Evolutionary conservation across 2,329 filamentous ascomycete species (phyloP), one percentile per base, ranked within the genome.

Genomic region (Fusarium sp.): DNA sequence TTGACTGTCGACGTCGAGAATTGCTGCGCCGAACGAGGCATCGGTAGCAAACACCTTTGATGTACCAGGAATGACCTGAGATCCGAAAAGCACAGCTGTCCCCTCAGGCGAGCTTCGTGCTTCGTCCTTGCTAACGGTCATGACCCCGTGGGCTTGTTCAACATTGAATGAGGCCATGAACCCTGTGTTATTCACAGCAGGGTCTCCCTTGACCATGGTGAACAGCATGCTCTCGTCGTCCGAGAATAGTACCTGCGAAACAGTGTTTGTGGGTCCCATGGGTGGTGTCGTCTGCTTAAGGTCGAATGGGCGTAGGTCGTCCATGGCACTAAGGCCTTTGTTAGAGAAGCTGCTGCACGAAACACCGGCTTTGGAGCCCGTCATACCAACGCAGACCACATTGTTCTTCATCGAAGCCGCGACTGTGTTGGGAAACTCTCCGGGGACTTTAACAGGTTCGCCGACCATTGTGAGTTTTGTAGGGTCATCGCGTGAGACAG

Each of bases 231-330:
- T 77, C 64, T 86, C 82, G 53, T 90, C 86, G 0, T 76, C 75
- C 1, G 85, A 86, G 77, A 89, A 90, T 74, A 89, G 86, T 0
- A 83, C 80, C 9, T 90, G 87, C 0, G 88, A 89, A 4, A 90
- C 81, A 0, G 85, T 89, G 75, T 89, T 88, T 3, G 79, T 76
- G 0, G 88, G 87, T 0, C 88, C 88, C 0, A 79, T 75, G 0
- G 89, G 87, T 0, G 89, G 88, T 0, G 85, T 89, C 0, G 82
- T 83, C 72, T 90, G 88, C 2, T 78, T 76, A 2, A 90, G 71
- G 13, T 83, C 79, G 60, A 89, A 83, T 0, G 78, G 57, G 0
- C 83, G 80, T 0, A 85, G 79, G 2, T 57, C 75, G 57, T 87
- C 85, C 74, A 86, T 81, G 7, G 77, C 65, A 0, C 66, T 73